Evolutionary conservation across 176 grass and related monocot genomes (phyloP).

Genomic region (Puccinellia tenuiflora): DNA sequence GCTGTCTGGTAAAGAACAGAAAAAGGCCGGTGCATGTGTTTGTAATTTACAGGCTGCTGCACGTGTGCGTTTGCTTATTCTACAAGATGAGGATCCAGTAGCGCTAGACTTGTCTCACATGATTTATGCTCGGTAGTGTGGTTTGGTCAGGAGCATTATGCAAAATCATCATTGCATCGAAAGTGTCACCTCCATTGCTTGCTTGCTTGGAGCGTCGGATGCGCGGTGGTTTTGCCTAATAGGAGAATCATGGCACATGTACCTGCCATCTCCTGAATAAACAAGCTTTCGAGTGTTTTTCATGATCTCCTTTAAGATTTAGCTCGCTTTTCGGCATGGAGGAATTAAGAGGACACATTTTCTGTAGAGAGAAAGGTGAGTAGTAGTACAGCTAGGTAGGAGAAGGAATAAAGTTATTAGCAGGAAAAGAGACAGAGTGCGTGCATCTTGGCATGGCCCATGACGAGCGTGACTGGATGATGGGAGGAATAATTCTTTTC

Average conservation of each 20-base stretch:
- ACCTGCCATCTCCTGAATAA: constrained; percentile 7
- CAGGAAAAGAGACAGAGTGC: background rate
- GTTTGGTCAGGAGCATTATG: constrained; percentile 6
- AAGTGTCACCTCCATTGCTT: background rate
- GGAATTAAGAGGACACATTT: background rate
- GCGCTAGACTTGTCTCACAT: background rate
- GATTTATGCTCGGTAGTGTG: background rate
- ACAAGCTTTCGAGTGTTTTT: background rate
- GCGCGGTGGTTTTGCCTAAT: background rate
- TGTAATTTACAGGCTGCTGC: background rate
- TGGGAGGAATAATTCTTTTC: background rate
- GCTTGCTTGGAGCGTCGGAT: no score
- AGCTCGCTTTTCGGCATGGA: constrained; percentile 9
- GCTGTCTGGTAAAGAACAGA: background rate
- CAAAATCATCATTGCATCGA: constrained; percentile 1
- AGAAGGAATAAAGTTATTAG: background rate
- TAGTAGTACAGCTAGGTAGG: background rate
- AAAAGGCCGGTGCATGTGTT: background rate
- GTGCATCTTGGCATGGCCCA: background rate
- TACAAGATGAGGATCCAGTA: constrained; percentile 5
- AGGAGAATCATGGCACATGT: constrained; percentile 42
- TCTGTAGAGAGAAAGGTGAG: background rate
- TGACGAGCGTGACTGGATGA: constrained; percentile 9
- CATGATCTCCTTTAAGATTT: background rate
- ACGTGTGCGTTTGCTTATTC: constrained; percentile 14